phyloP scores from a whole-genome alignment of 1,139 yeast species.

The Geotrichum aggregatum region DNA sequence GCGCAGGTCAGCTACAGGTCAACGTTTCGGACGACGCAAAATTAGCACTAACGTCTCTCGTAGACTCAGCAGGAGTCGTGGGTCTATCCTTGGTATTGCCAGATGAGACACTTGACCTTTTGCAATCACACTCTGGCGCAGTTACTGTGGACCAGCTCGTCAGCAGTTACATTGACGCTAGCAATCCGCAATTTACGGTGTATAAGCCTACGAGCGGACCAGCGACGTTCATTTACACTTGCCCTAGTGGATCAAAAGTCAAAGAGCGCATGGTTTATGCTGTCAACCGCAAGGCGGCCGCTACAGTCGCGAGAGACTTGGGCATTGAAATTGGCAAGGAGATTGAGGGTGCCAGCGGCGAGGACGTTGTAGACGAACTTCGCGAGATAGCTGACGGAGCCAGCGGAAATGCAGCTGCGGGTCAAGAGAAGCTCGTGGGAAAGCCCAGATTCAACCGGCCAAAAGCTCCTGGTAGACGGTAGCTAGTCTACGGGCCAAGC shows the following conservation, averaged over 20 bases:
- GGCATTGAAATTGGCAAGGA: slow-evolving; percentile 15
- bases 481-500: too few relatives aligned
- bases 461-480: slow-evolving; percentile 37
- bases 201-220: slow-evolving; percentile 37
- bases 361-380: slow-evolving; percentile 23
- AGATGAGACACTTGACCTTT: slow-evolving; percentile 36
- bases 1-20: slow-evolving; percentile 9
- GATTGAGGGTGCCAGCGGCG: slow-evolving; percentile 21
- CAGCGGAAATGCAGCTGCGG: slow-evolving; percentile 23
- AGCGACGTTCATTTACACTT: slow-evolving; percentile 67
- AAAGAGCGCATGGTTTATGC: slow-evolving; percentile 93
- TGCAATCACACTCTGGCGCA: slow-evolving; percentile 15
- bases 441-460: slow-evolving; percentile 35
- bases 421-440: slow-evolving; percentile 16
- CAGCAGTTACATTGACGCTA: slow-evolving; percentile 38
- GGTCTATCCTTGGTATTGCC: slow-evolving; percentile 27
- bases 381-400: slow-evolving; percentile 24
- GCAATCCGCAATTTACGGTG: slow-evolving; percentile 58
- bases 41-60: slow-evolving; percentile 17
- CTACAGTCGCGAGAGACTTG: slow-evolving; percentile 45
- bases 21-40: slow-evolving; percentile 8
- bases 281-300: slow-evolving; percentile 66
- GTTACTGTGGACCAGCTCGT: slow-evolving; percentile 28
- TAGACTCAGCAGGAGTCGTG: slow-evolving; percentile 23
- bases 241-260: slow-evolving; percentile 87